These are phyloP conservation scores for Purpureocillium takamizusanense DNA, from an alignment of 2,329 filamentous ascomycete genomes.

Conservation along the genomic window DNA sequence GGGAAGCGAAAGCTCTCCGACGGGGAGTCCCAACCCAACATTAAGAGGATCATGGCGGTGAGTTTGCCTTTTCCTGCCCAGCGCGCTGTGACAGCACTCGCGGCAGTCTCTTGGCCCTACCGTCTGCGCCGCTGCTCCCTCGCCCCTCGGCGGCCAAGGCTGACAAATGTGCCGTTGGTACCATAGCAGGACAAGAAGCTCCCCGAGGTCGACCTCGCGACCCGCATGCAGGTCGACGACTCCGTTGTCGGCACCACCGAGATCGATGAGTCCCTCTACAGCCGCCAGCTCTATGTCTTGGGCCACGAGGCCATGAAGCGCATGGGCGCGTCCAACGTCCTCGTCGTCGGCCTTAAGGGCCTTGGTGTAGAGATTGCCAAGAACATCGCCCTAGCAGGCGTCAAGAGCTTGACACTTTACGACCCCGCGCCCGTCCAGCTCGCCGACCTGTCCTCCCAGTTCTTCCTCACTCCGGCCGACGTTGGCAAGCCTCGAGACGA, in stretches of 20 bases:
- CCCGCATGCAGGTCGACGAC: slow-evolving; percentile 57
- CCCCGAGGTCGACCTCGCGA: slow-evolving; percentile 52
- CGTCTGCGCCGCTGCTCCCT: not conserved
- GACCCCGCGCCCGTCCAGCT: slow-evolving; percentile 80
- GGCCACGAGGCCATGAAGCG: slow-evolving; percentile 91
- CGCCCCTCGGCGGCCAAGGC: not conserved
- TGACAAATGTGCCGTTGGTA: slow-evolving; percentile 8
- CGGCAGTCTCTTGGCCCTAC: not conserved
- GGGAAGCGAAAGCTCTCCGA: slow-evolving; percentile 60
- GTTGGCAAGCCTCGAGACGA: slow-evolving; percentile 86
- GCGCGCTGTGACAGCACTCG: not conserved
- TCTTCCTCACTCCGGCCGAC: slow-evolving; percentile 84
- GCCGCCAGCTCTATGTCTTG: slow-evolving; percentile 62
- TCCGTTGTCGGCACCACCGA: slow-evolving; percentile 45
- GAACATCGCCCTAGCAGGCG: slow-evolving; percentile 94
- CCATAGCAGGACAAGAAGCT: slow-evolving; percentile 38
- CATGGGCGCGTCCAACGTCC: slow-evolving; percentile 92
- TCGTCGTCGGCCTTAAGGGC: slow-evolving; percentile 85
- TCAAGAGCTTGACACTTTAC: slow-evolving; percentile 92
- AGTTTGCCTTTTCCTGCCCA: slow-evolving; percentile 24
- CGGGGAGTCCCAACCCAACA: slow-evolving; percentile 47
- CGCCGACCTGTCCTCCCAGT: slow-evolving; percentile 89
- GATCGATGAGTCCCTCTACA: slow-evolving; percentile 68
- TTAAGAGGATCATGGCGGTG: slow-evolving; percentile 55
- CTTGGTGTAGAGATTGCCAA: slow-evolving; percentile 97